A percentile compares a stretch with the other conserved stretches of the same genome.
Conservation (phyloP, 2,329 filamentous ascomycete species). For the Sphaerulina vaccinii region DNA sequence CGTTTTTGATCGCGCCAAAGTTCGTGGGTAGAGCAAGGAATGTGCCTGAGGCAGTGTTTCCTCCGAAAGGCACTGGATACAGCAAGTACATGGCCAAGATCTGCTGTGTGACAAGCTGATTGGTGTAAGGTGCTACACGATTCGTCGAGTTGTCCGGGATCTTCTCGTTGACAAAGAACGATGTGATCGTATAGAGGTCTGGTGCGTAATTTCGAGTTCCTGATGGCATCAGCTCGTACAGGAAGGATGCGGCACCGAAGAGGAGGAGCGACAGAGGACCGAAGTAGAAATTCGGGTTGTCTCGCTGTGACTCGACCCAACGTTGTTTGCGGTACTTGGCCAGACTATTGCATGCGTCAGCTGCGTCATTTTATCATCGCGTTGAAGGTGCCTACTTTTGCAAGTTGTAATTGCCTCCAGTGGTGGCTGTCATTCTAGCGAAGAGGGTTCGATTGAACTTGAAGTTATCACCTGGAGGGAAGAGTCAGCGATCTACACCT, state of each 20-base stretch:
- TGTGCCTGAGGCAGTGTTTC: constrained; percentile 26
- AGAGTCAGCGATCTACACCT: too few relatives aligned
- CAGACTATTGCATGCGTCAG: constrained; percentile 25
- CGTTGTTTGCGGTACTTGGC: constrained; percentile 42
- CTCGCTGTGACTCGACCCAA: constrained; percentile 40
- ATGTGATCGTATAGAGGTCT: constrained; percentile 36
- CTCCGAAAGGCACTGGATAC: constrained; percentile 47
- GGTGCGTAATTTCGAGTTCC: constrained; percentile 27
- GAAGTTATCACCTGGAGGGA: too few relatives aligned
- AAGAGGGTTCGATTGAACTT: constrained; percentile 45
- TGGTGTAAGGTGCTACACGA: constrained; percentile 33
- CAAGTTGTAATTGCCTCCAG: constrained; percentile 39
- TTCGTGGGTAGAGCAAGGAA: constrained; percentile 38
- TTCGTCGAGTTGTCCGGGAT: constrained; percentile 42
- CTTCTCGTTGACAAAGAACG: constrained; percentile 44
- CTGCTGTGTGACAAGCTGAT: constrained; percentile 36
- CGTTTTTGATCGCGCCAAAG: constrained; percentile 36
- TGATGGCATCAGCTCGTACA: constrained; percentile 44
- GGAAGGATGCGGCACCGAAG: constrained; percentile 45
- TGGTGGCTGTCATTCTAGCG: constrained; percentile 39
- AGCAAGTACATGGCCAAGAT: constrained; percentile 43
- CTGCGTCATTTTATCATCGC: too few relatives aligned
- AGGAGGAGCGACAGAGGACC: constrained; percentile 43
- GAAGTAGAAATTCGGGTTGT: constrained; percentile 47
- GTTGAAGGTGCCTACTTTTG: constrained; percentile 18